Percentiles rank a stretch among this genome's conserved stretches.
Evolutionary conservation across 2,329 filamentous ascomycete genomes (phyloP).

Genomic region (Fusarium sp.): DNA sequence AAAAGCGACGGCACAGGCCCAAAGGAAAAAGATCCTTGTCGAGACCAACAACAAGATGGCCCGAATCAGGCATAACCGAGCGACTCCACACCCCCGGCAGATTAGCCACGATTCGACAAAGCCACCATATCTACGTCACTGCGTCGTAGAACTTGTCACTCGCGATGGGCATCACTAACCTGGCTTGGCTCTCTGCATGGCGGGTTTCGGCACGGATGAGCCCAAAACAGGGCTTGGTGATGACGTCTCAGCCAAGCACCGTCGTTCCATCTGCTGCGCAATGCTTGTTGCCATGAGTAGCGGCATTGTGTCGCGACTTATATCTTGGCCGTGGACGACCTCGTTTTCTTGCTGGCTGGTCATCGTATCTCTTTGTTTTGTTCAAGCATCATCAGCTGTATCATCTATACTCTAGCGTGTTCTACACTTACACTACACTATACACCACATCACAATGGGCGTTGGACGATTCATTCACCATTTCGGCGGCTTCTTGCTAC

Average conservation of each 20-base stretch:
- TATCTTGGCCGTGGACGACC: slow-evolving; percentile 17
- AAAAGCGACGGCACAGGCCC: neutral
- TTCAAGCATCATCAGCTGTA: slow-evolving; percentile 5
- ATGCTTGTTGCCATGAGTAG: slow-evolving; percentile 20
- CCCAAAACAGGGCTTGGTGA: slow-evolving; percentile 33
- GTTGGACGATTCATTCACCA: slow-evolving; percentile 61
- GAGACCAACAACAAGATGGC: slow-evolving; percentile 15
- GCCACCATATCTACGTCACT: slow-evolving; percentile 41
- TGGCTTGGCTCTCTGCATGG: slow-evolving; percentile 29
- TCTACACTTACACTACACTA: slow-evolving; percentile 7
- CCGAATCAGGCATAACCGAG: slow-evolving; percentile 38
- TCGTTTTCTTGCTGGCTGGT: neutral
- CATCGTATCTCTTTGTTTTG: slow-evolving; percentile 15
- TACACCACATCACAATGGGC: slow-evolving; percentile 52
- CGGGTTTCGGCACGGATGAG: slow-evolving; percentile 25
- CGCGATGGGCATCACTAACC: slow-evolving; percentile 27
- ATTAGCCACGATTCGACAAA: slow-evolving; percentile 40
- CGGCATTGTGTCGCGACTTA: slow-evolving; percentile 13
- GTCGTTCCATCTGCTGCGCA: slow-evolving; percentile 27
- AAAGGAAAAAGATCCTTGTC: neutral
- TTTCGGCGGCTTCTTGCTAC: slow-evolving; percentile 64
- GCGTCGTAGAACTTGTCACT: slow-evolving; percentile 26
- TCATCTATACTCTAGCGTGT: neutral
- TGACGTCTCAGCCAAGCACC: slow-evolving; percentile 39
- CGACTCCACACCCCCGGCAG: slow-evolving; percentile 30